phyloP scores from a whole-genome alignment of 257 asterid species.

The Solanum ossicruentum region DNA sequence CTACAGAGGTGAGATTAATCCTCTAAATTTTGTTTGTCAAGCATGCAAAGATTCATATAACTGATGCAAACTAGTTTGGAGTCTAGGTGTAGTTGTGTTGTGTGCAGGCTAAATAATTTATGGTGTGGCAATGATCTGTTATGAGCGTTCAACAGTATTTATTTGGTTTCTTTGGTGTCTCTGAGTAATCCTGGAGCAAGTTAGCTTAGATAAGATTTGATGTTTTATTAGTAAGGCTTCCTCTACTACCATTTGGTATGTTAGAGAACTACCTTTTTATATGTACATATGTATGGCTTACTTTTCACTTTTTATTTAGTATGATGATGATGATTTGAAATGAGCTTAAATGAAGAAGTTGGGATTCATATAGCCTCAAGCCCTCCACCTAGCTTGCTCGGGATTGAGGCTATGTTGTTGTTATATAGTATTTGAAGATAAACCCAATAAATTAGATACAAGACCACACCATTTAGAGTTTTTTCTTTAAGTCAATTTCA shows the following conservation, averaged over 20 bases:
- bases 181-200: not conserved
- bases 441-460: not conserved
- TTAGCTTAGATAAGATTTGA: not conserved
- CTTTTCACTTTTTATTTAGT: not conserved
- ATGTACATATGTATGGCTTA: not conserved
- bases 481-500: not conserved
- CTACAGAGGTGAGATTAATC: constrained; percentile 59
- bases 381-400: not conserved
- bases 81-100: not conserved
- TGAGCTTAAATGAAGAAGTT: not conserved
- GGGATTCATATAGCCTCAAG: not conserved
- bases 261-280: not conserved
- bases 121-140: not conserved
- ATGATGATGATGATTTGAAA: not conserved
- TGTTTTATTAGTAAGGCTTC: not conserved
- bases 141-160: not conserved
- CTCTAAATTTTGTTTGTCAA: constrained; percentile 1
- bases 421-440: not conserved
- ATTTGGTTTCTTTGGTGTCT: not conserved
- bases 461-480: not conserved
- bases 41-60: not conserved
- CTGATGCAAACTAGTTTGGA: not conserved
- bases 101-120: not conserved
- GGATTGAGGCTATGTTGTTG: not conserved
- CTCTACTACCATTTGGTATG: not conserved